A percentile compares a stretch with the other conserved stretches of the same genome.
These are phyloP conservation scores for Kodamaea sp. DNA, from an alignment of 1,139 yeast species.

Conservation along the genomic window DNA sequence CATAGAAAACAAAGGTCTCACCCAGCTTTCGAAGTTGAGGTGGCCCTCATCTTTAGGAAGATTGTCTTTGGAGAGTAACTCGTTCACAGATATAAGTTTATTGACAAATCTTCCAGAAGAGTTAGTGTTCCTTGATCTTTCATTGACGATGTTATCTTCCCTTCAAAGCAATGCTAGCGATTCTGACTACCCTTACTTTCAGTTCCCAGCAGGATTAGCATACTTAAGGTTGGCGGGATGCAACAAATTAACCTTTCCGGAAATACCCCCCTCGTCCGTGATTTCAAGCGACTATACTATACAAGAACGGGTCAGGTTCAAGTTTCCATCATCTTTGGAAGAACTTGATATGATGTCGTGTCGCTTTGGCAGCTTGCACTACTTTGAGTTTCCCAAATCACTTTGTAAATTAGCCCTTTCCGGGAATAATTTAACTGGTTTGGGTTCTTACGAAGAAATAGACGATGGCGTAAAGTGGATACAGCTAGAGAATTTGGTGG, in stretches of 20 bases:
- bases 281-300: background rate
- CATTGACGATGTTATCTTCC: slow-evolving; percentile 13
- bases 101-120: slow-evolving; percentile 26
- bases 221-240: slow-evolving; percentile 18
- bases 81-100: slow-evolving; percentile 20
- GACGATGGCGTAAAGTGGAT: slow-evolving; percentile 23
- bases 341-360: slow-evolving; percentile 26
- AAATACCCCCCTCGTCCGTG: background rate
- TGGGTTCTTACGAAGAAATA: slow-evolving; percentile 17
- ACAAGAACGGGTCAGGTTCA: slow-evolving; percentile 1
- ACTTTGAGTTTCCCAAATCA: slow-evolving; percentile 28
- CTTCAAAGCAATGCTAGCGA: slow-evolving; percentile 4
- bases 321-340: slow-evolving; percentile 20
- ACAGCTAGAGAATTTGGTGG: slow-evolving; percentile 22
- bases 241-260: slow-evolving; percentile 2
- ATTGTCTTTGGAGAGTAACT: slow-evolving; percentile 28
- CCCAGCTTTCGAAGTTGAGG: slow-evolving; percentile 15
- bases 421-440: slow-evolving; percentile 22
- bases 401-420: slow-evolving; percentile 24
- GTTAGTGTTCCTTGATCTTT: slow-evolving; percentile 23
- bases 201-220: slow-evolving; percentile 14
- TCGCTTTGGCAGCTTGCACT: slow-evolving; percentile 18
- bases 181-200: slow-evolving; percentile 11
- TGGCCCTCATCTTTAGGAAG: slow-evolving; percentile 29
- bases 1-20: slow-evolving; percentile 21